phyloP scores from a whole-genome alignment of 1,284 basidiomycete species.

The Cronartium quercuum region DNA sequence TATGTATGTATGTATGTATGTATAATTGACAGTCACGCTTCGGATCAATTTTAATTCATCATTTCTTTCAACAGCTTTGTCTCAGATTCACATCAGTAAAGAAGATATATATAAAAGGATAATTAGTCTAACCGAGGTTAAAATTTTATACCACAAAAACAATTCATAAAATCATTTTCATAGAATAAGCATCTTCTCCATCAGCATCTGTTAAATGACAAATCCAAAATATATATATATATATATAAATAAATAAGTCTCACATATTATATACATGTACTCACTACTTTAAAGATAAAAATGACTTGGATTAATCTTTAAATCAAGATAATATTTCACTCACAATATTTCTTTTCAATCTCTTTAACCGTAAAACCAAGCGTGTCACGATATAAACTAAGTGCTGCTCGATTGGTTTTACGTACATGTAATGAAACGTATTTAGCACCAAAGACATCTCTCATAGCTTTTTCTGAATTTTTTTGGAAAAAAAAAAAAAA shows the following conservation, averaged over 20 bases:
- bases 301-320: background rate
- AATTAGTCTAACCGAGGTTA: no score
- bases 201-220: slow-evolving; percentile 64
- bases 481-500: slow-evolving; percentile 6
- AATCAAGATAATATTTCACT: slow-evolving; percentile 46
- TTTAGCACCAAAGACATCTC: slow-evolving; percentile 66
- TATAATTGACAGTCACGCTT: no score
- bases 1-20: no score
- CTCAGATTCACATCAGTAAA: no score
- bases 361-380: slow-evolving; percentile 71
- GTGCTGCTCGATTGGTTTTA: slow-evolving; percentile 76
- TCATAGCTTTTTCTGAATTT: slow-evolving; percentile 71
- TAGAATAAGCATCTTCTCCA: slow-evolving; percentile 84
- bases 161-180: slow-evolving; percentile 58
- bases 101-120: no score
- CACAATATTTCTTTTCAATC: slow-evolving; percentile 76
- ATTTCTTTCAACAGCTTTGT: no score
- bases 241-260: no score
- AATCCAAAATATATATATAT: slow-evolving; percentile 4
- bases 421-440: slow-evolving; percentile 79
- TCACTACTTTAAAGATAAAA: no score
- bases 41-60: no score
- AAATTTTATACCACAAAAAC: no score
- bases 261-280: background rate
- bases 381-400: slow-evolving; percentile 72